These are phyloP conservation scores for Penicillium longicatenatum DNA, from an alignment of 495 filamentous ascomycete genomes.

Conservation along the genomic window DNA sequence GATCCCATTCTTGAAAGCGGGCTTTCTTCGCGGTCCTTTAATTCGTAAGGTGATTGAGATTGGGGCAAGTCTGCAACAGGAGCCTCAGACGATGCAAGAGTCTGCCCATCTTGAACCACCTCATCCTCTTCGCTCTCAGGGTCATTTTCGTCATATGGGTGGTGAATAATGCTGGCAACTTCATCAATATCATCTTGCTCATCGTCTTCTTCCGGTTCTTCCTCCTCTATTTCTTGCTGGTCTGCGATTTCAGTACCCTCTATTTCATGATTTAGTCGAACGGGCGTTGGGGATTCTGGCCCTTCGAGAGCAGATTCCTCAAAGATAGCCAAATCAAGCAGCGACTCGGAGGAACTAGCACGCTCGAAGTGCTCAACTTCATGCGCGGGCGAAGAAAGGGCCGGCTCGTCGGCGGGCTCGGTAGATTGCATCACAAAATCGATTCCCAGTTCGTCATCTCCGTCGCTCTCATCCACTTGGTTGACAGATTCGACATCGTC, in stretches of 20 bases:
- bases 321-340: conserved; percentile 6
- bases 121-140: conserved; percentile 18
- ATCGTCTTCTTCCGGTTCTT: conserved; percentile 13
- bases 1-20: conserved; percentile 9
- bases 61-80: conserved; percentile 1
- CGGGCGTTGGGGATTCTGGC: conserved; percentile 2
- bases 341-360: conserved; percentile 3
- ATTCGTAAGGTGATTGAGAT: conserved; percentile 21
- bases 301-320: conserved; percentile 7
- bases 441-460: not conserved
- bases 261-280: not conserved
- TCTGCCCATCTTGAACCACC: conserved; percentile 25
- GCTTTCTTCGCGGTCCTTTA: conserved; percentile 18
- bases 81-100: conserved; percentile 16
- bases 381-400: not conserved
- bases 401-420: not conserved
- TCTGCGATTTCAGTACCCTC: not conserved
- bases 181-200: not conserved
- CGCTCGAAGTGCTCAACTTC: not conserved
- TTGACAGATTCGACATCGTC: conserved; percentile 6
- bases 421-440: not conserved
- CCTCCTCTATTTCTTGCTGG: not conserved
- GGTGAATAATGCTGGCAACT: not conserved
- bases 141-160: conserved; percentile 19
- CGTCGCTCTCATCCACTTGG: conserved; percentile 2